Evolutionary conservation across 768 basidiomycete genomes (phyloP).

Genomic region (Rhodotorula babjevae): DNA sequence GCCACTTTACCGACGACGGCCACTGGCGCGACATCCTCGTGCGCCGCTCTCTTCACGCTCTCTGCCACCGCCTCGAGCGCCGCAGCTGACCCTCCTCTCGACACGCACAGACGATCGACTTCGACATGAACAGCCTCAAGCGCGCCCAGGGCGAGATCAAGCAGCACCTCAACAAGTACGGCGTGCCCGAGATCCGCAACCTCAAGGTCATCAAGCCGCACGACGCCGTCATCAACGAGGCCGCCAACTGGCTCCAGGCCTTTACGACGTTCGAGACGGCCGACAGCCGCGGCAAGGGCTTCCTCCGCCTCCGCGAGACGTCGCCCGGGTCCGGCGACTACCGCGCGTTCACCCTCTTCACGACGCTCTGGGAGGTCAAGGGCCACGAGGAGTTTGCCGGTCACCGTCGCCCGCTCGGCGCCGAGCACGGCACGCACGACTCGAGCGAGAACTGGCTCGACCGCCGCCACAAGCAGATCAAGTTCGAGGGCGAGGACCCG

Average conservation of each 20-base stretch:
- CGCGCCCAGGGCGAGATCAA: constrained; percentile 28
- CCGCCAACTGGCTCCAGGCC: constrained; percentile 39
- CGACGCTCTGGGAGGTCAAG: constrained; percentile 41
- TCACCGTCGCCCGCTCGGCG: constrained; percentile 39
- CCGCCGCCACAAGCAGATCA: constrained; percentile 50
- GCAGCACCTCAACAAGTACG: constrained; percentile 30
- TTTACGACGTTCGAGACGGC: constrained; percentile 40
- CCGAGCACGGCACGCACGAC: constrained; percentile 39
- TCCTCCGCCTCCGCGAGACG: constrained; percentile 37
- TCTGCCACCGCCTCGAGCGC: not conserved
- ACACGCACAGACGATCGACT: constrained; percentile 16
- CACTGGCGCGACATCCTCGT: constrained; percentile 42
- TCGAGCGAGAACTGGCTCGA: constrained; percentile 52
- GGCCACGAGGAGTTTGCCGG: constrained; percentile 37
- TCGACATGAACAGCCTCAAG: constrained; percentile 28
- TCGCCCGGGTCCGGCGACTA: constrained; percentile 30
- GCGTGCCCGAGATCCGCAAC: constrained; percentile 31
- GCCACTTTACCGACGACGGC: constrained; percentile 37
- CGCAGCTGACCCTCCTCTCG: not conserved
- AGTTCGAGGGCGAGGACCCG: constrained; percentile 56
- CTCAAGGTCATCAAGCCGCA: constrained; percentile 24
- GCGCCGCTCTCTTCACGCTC: not conserved
- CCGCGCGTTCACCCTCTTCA: constrained; percentile 42
- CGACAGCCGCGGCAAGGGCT: constrained; percentile 37
- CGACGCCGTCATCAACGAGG: constrained; percentile 36